Evolutionary conservation across 768 basidiomycete species (phyloP), one percentile per base, ranked within the genome.

Genomic region (Podaxis sp.): DNA sequence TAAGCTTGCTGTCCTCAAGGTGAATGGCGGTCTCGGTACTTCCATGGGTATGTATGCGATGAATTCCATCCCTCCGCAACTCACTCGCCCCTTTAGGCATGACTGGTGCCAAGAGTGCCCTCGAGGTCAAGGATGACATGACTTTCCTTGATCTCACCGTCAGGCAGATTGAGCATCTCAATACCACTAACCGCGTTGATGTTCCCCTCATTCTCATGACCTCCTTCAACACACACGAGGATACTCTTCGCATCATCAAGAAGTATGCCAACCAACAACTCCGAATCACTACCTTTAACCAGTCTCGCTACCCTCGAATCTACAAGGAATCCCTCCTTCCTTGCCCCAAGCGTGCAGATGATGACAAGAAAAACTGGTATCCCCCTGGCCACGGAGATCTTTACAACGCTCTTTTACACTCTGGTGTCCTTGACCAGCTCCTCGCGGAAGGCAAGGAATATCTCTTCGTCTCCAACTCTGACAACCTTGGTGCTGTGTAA

Each of bases 191-290:
- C 72, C 85, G 85, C 66, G 89, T 93, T 76, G 90, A 97, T 76
- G 93, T 96, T 50, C 95, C 94, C n/a, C 90, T 97, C 75, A 91
- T 97, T 78, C 87, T 98, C 71, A 96, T 97, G 96, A 97, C 95
- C 72, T 96, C 94, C 60, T 98, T 98, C 84, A 96, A 96, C 82
- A 98, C 96, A 19, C 92, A 95, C 74, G 93, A 97, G 40, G 95
- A 98, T 75, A 96, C 96, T 55, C 87, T 93, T 65, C 90, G 93
- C 67, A 93, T 97, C 82, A 94, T 96, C 77, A 94, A 97, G 76
- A 97, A 96, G 79, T 97, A 97, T 75, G 87, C 89, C 55, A 92
- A 94, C 79, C 94, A 96, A 79, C 93, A 95, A 72, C 85, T 97
- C 71, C 91, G 92, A 74, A 94, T 96, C 76, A 88, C 89, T 57